Base-by-base conservation (phyloP, 345 rosid genomes). In the Luvunga scandens region DNA sequence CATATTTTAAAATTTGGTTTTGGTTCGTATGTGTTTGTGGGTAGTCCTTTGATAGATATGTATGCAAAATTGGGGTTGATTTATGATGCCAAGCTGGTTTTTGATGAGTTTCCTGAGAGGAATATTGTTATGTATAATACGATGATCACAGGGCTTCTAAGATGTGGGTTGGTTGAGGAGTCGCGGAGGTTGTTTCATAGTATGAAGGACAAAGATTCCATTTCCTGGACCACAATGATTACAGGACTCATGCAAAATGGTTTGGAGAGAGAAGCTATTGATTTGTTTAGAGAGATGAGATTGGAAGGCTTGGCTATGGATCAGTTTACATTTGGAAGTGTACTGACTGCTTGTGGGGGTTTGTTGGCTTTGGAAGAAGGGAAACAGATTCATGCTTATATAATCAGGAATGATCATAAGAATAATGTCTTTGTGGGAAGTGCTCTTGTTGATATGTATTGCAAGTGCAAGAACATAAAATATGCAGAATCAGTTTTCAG, bases 401-500 rank as follows among this genome's bases (percentile, higher is more conserved):
- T 86, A 61, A 81, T 89, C 78, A 91, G 90, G 87, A 88, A 86
- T 19, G 79, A 84, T 78, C 82, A 88, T 81, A 82, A 77, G 36
- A 86, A 90, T 77, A 89, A 93, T 68, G 77, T 95, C 57, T 89
- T 90, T 72, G 98, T 91, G 25, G 97, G 92, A 12, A 94, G 94
- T 88, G 97, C 99, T 81, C 94, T 95, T 24, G 87, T 91, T 78
- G 99, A 95, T 84, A 94, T 95, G 98, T 94, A 95, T 53, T 92
- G 97, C 84, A 93, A 95, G 84, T 89, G 97, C 82, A 89, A 83
- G 82, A 77, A 63, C 79, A 78, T 90, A 81, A 66, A 75, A 50
- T 87, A 85, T 69, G 99, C 97, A 6, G 91, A 87, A 83, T 81
- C 85, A 57, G 92, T 93, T 80, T 93, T 92, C 69, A 77, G 78